phyloP scores from a whole-genome alignment of 2,329 filamentous ascomycete species.

The Xenoacremonium recifei region DNA sequence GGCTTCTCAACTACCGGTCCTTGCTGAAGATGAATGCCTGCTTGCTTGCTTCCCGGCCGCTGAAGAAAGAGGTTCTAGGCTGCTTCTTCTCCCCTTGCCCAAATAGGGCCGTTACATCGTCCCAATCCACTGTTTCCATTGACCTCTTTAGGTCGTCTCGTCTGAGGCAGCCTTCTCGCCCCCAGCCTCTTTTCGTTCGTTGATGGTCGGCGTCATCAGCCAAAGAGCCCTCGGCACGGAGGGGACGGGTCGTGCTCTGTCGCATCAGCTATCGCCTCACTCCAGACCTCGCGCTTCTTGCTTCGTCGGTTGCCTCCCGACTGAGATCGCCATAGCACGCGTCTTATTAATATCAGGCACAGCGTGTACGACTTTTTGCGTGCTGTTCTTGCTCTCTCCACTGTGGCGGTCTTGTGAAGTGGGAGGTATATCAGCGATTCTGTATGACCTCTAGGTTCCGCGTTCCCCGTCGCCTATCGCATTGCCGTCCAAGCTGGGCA shows the following conservation, averaged over 20 bases:
- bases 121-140: conserved; percentile 11
- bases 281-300: conserved; percentile 8
- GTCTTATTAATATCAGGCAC: neutral
- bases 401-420: neutral
- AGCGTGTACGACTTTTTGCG: neutral
- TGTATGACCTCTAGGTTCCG: neutral
- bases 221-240: neutral
- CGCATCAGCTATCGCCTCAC: too few relatives aligned
- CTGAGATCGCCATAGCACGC: neutral
- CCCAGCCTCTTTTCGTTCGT: conserved; percentile 1
- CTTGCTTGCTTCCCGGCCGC: neutral
- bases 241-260: too few relatives aligned
- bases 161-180: conserved; percentile 10
- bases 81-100: neutral
- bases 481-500: neutral
- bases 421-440: neutral
- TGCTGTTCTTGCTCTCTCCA: neutral
- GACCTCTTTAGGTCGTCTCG: conserved; percentile 15
- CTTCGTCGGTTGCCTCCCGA: conserved; percentile 11
- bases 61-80: neutral
- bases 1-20: conserved; percentile 21
- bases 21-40: conserved; percentile 13
- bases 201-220: neutral
- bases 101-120: conserved; percentile 18
- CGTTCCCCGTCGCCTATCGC: neutral